A percentile compares a stretch with the other conserved stretches of the same genome.
Evolutionary conservation across 768 basidiomycete species (phyloP).

Genomic region (Naganishia vishniacii): DNA sequence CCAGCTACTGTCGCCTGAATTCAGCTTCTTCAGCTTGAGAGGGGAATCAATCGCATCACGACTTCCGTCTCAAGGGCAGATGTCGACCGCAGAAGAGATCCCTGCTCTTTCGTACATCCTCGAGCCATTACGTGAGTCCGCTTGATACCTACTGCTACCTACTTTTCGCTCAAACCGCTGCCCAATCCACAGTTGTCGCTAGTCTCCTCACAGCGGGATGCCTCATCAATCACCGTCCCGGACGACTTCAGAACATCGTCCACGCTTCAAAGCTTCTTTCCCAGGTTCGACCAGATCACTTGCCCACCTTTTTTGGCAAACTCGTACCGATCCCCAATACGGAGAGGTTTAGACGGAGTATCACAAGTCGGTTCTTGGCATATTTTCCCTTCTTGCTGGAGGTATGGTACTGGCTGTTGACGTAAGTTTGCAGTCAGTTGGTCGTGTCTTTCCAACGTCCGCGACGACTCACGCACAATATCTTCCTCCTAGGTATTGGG

Average conservation of each 20-base stretch:
- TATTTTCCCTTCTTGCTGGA: conserved; percentile 42
- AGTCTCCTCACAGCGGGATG: conserved; percentile 36
- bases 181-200: conserved; percentile 31
- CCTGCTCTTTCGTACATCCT: conserved; percentile 38
- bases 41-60: too few species aligned
- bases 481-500: conserved; percentile 39
- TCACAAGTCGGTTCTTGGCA: conserved; percentile 33
- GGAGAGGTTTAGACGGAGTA: conserved; percentile 32
- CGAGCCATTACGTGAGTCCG: conserved; percentile 38
- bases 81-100: conserved; percentile 40
- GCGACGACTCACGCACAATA: too few species aligned
- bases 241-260: conserved; percentile 31
- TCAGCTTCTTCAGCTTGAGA: too few species aligned
- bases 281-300: conserved; percentile 1
- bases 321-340: conserved; percentile 33
- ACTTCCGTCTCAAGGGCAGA: too few species aligned
- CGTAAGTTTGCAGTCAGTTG: conserved; percentile 31
- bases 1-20: too few species aligned
- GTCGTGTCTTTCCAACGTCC: not conserved
- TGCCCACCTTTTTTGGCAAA: conserved; percentile 20
- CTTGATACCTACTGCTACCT: not conserved
- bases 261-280: conserved; percentile 27
- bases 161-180: not conserved
- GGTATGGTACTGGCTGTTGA: conserved; percentile 43
- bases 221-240: conserved; percentile 32